Conservation (phyloP, 768 basidiomycete genomes). For the Pleurotus tuber-regium region DNA sequence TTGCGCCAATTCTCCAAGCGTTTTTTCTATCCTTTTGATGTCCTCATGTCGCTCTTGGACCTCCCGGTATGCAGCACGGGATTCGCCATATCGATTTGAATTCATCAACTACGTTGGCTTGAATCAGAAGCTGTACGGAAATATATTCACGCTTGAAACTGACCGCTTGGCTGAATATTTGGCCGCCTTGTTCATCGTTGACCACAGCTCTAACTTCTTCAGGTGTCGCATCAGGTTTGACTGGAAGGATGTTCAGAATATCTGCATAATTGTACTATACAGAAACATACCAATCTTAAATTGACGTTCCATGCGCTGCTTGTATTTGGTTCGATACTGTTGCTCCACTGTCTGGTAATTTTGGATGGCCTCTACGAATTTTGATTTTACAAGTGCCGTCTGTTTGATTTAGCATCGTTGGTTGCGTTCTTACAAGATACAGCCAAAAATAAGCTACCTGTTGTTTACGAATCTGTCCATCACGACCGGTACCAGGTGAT, state of each 20-base stretch:
- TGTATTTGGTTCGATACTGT: slow-evolving; percentile 74
- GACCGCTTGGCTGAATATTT: slow-evolving; percentile 91
- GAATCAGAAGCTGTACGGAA: background rate
- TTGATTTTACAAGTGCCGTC: slow-evolving; percentile 65
- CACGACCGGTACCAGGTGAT: slow-evolving; percentile 62
- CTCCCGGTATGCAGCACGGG: slow-evolving; percentile 88
- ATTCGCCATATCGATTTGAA: slow-evolving; percentile 88
- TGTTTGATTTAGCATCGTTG: slow-evolving; percentile 21
- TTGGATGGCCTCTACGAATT: slow-evolving; percentile 86
- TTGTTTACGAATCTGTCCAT: slow-evolving; percentile 73
- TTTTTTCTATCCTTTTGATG: slow-evolving; percentile 92
- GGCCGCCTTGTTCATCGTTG: slow-evolving; percentile 75
- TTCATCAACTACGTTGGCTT: slow-evolving; percentile 63
- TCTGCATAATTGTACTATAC: background rate
- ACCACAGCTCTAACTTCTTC: slow-evolving; percentile 89
- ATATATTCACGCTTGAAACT: slow-evolving; percentile 15
- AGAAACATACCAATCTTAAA: slow-evolving; percentile 71
- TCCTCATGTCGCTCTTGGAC: slow-evolving; percentile 98
- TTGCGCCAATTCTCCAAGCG: slow-evolving; percentile 89
- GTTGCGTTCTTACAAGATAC: background rate
- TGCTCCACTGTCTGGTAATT: slow-evolving; percentile 82
- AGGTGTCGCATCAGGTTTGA: slow-evolving; percentile 89
- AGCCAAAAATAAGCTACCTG: slow-evolving; percentile 45
- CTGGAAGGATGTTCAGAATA: slow-evolving; percentile 31
- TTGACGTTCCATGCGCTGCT: slow-evolving; percentile 81